Conservation (phyloP, 148 eudicot genomes). For the Persicaria tinctoria region DNA sequence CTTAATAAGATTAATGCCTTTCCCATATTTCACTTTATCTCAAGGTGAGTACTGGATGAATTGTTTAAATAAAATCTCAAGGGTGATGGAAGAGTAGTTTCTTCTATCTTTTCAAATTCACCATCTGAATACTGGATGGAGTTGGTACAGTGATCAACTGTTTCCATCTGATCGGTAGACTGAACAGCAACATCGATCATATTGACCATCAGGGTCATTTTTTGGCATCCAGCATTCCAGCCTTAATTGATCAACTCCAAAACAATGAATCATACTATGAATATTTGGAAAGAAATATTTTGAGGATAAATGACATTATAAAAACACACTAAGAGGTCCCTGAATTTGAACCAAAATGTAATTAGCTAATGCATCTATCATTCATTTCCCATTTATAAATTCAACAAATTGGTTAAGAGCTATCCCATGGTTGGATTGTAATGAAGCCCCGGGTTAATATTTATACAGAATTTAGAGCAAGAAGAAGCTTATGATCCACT, state of each 20-base stretch:
- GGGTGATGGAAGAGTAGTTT: no score
- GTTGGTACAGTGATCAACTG: neutral
- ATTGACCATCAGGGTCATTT: constrained; percentile 30
- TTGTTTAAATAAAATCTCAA: fast-evolving
- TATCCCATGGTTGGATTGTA: no score
- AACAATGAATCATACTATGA: neutral
- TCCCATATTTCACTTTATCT: no score
- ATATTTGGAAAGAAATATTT: neutral
- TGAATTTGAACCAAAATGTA: neutral
- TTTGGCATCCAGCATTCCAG: no score
- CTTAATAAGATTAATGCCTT: no score
- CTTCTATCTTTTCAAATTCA: constrained; percentile 15
- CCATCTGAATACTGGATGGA: constrained; percentile 28
- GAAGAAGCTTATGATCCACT: neutral
- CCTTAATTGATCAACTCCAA: no score
- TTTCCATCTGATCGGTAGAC: neutral
- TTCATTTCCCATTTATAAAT: no score
- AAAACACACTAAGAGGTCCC: no score
- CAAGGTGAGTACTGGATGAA: no score
- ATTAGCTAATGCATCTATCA: neutral
- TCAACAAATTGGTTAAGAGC: no score
- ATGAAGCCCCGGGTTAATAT: neutral
- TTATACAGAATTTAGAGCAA: neutral
- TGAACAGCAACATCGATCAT: constrained; percentile 2
- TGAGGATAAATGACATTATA: neutral